phyloP scores from a whole-genome alignment of 1,284 basidiomycete species.

The Ustilago vetiveriae region DNA sequence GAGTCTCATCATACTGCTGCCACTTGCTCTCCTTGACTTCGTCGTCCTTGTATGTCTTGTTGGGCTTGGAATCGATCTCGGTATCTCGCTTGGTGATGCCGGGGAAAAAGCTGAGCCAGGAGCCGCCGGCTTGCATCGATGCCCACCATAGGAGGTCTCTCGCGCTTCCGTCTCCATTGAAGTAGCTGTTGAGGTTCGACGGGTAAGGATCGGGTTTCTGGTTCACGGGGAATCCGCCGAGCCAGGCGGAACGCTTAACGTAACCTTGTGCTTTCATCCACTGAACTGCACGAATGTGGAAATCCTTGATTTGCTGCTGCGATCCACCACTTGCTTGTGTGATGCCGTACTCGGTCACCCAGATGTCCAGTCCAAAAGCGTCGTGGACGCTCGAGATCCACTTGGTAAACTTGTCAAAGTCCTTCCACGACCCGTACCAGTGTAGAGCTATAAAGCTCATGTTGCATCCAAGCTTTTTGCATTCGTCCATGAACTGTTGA shows the following conservation, averaged over 20 bases:
- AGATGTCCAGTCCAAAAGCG: constrained; percentile 44
- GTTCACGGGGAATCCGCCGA: constrained; percentile 56
- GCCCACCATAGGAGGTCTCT: constrained; percentile 37
- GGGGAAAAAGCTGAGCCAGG: constrained; percentile 9
- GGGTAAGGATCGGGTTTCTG: constrained; percentile 59
- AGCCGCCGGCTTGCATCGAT: constrained; percentile 5
- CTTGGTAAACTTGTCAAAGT: constrained; percentile 53
- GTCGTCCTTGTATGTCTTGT: constrained; percentile 14
- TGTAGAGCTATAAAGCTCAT: constrained; percentile 62
- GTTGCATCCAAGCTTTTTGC: constrained; percentile 51
- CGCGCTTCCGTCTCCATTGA: constrained; percentile 42
- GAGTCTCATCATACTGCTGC: constrained; percentile 39
- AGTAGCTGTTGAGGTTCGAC: constrained; percentile 56
- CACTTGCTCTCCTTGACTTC: constrained; percentile 2
- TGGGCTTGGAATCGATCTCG: neutral
- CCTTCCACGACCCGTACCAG: constrained; percentile 61
- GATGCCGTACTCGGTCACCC: constrained; percentile 65
- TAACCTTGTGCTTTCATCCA: constrained; percentile 50
- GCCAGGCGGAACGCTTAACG: constrained; percentile 59
- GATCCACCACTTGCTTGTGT: constrained; percentile 42
- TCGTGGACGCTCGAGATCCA: constrained; percentile 54
- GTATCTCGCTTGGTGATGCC: constrained; percentile 19
- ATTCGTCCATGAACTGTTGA: constrained; percentile 50
- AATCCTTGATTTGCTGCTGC: constrained; percentile 46
- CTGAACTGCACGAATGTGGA: constrained; percentile 45